Base-by-base conservation (phyloP, 805 yeast genomes). In the Starmerella floris region DNA sequence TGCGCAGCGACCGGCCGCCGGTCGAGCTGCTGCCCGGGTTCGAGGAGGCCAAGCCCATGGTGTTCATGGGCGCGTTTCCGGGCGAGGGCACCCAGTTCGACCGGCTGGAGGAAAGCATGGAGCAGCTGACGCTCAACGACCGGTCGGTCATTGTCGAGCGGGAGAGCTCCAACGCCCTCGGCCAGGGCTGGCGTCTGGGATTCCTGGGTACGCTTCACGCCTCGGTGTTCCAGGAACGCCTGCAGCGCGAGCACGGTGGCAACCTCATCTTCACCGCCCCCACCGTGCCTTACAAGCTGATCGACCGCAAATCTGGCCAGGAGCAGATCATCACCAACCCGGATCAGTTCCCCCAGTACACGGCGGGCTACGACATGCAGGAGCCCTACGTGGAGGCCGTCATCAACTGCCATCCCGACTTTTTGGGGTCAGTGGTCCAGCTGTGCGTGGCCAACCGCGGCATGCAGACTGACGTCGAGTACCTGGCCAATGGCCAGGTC, bases 21-120 rank as follows among this genome's bases (percentile, higher is more conserved):
- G 76, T 81, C 2, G 83, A 77, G 49, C 79, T 95, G 1, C 67
- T 88, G 22, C 95, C 93, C 1, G 97, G 97, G 1, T 91, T 88
- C 60, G 96, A 87, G 61, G 95, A 84, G 54, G 87, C 94, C 1
- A 87, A 91, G 60, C 95, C 97, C 1, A 91, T 91, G 97, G 97
- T 88, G 8, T 91, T 88, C 59, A 93, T 88, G 38, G 97, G 97
- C 13, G 98, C 97, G 0, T 88, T 84, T 54, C 97, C 98, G 0
- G 91, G 95, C 0, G 95, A 88, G 55, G 95, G 95, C 4, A 72
- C 79, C 0, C 95, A 88, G 54, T 88, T 88, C 60, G 81, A 82
- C 47, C 79, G 73, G 23, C 69, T 88, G 67, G 94, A 91, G 56
- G 97, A 91, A 54, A 79, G 85, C 58, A 76, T 88, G 61, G 83